Percentiles rank a stretch among this genome's conserved stretches.
These are phyloP conservation scores for Mucor racemosus DNA, from an alignment of 371 early-diverging fungal species.

Conservation along the genomic window DNA sequence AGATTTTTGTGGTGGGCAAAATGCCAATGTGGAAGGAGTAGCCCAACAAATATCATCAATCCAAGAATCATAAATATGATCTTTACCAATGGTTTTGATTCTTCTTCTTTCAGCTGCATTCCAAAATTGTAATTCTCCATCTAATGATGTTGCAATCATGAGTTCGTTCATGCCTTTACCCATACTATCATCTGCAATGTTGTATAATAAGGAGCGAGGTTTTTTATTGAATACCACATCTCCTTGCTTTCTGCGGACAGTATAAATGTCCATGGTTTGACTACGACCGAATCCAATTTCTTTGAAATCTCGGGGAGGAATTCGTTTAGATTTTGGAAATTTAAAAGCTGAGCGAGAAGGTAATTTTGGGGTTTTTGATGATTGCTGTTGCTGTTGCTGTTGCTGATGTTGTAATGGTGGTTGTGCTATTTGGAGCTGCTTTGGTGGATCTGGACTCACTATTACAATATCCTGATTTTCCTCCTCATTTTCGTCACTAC, in stretches of 20 bases:
- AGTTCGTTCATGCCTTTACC: constrained; percentile 25
- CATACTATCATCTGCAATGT: constrained; percentile 20
- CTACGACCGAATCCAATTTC: constrained; percentile 10
- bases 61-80: constrained; percentile 31
- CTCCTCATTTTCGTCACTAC: not conserved
- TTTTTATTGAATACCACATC: constrained; percentile 23
- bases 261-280: constrained; percentile 16
- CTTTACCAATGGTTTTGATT: constrained; percentile 32
- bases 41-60: constrained; percentile 47
- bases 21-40: constrained; percentile 32
- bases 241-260: not conserved
- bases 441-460: not conserved
- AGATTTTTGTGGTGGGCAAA: constrained; percentile 21
- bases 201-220: constrained; percentile 41
- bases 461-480: not conserved
- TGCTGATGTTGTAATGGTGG: not conserved
- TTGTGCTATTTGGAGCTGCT: not conserved
- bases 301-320: not conserved
- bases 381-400: not conserved
- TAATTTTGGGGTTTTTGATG: not conserved
- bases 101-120: constrained; percentile 15
- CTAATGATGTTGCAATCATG: constrained; percentile 37
- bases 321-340: not conserved
- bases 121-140: constrained; percentile 48
- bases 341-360: not conserved